Evolutionary conservation across 2,329 filamentous ascomycete genomes (phyloP).

Genomic region (Fusarium devonianum): DNA sequence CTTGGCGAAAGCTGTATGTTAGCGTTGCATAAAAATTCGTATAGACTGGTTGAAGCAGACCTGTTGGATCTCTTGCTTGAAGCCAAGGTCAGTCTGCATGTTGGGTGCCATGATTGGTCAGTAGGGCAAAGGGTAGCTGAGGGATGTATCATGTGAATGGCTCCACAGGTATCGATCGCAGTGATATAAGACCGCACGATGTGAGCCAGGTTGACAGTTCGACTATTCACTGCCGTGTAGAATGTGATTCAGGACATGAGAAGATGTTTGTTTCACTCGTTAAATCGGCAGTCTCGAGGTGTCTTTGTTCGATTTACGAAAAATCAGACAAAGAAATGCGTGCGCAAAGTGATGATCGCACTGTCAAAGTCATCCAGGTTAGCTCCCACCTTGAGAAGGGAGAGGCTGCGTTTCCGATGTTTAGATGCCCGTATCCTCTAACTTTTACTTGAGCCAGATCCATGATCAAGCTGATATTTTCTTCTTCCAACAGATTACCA

Average conservation of each 20-base stretch:
- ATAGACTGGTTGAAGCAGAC: neutral
- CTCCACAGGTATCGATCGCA: neutral
- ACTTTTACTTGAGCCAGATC: no score
- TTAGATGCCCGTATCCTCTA: no score
- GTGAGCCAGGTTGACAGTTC: no score
- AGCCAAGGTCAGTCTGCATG: neutral
- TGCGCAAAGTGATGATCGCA: neutral
- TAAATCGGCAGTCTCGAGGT: no score
- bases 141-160: neutral
- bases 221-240: neutral
- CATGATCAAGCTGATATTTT: no score
- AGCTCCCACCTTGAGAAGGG: no score
- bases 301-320: neutral
- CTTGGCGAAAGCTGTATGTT: neutral
- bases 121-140: neutral
- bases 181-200: neutral
- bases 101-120: neutral
- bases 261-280: no score
- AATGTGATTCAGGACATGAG: neutral
- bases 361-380: neutral
- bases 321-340: neutral
- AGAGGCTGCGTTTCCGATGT: no score
- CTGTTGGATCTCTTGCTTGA: neutral
- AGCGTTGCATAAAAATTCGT: neutral
- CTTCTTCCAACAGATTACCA: no score